Conservation (phyloP, 805 yeast genomes). For the Metschnikowia vanudenii region DNA sequence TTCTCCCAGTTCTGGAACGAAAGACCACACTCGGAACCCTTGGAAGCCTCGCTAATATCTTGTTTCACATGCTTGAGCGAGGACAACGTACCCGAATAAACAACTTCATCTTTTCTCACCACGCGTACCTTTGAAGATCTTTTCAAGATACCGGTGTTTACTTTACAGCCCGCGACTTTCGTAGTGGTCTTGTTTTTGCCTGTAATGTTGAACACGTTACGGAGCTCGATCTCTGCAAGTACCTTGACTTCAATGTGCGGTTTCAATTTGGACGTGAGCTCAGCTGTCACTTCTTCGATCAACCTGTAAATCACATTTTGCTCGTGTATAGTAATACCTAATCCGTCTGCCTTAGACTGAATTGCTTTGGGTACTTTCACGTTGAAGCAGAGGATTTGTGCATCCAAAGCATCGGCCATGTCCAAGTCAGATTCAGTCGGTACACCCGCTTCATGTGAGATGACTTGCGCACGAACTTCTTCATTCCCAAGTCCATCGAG, state of each 20-base stretch:
- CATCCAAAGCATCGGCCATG: constrained; percentile 45
- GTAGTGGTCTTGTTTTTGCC: constrained; percentile 51
- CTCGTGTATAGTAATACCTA: constrained; percentile 56
- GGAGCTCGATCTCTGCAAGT: constrained; percentile 64
- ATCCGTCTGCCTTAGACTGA: constrained; percentile 52
- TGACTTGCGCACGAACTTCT: constrained; percentile 68
- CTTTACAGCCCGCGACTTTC: constrained; percentile 86
- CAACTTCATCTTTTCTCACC: constrained; percentile 46
- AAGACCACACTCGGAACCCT: constrained; percentile 90
- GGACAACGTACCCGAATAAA: constrained; percentile 58
- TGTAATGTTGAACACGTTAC: constrained; percentile 69
- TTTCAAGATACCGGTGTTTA: constrained; percentile 63
- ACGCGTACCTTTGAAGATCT: constrained; percentile 60
- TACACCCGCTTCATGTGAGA: constrained; percentile 77
- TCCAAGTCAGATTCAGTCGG: constrained; percentile 50
- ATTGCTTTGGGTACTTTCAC: constrained; percentile 65
- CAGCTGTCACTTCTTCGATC: constrained; percentile 76
- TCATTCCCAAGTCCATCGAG: constrained; percentile 82
- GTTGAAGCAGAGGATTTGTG: constrained; percentile 78
- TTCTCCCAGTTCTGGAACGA: constrained; percentile 65
- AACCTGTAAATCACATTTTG: constrained; percentile 85
- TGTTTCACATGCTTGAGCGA: constrained; percentile 81
- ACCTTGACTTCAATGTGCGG: constrained; percentile 68
- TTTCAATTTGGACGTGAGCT: constrained; percentile 55
- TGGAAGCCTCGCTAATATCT: constrained; percentile 70